These are phyloP conservation scores for Penicillium atrosanguineum DNA, from an alignment of 495 filamentous ascomycete species.

Conservation along the genomic window DNA sequence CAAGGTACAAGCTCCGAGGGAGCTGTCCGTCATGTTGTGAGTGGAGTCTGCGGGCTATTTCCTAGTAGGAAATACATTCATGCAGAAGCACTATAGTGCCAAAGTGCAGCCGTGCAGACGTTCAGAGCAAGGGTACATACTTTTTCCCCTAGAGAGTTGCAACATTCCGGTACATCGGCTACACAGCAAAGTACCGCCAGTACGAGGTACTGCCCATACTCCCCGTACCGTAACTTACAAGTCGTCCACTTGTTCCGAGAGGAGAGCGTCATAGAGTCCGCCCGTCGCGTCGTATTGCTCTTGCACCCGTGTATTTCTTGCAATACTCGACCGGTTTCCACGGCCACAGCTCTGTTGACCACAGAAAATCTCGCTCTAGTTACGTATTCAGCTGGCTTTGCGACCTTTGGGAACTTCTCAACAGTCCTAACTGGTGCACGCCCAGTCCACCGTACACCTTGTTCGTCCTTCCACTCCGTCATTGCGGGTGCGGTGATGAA, in stretches of 20 bases:
- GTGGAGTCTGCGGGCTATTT: constrained; percentile 1
- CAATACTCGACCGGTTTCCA: not conserved
- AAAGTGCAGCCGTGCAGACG: not conserved
- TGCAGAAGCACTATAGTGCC: not conserved
- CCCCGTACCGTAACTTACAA: constrained; percentile 18
- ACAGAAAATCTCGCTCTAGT: not conserved
- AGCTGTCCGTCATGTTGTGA: not conserved
- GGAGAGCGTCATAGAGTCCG: constrained; percentile 24
- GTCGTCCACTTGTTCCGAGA: constrained; percentile 21
- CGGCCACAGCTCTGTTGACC: not conserved
- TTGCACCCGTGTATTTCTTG: not conserved
- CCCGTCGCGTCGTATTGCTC: constrained; percentile 8
- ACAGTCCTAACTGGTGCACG: not conserved
- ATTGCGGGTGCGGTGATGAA: constrained; percentile 21
- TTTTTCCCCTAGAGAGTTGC: not conserved
- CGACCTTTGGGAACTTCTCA: not conserved
- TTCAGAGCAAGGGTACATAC: not conserved
- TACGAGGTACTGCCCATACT: not conserved
- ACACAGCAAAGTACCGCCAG: constrained; percentile 1
- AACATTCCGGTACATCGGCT: constrained; percentile 18
- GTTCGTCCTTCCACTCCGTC: constrained; percentile 12
- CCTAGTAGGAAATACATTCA: not conserved
- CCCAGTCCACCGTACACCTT: not conserved
- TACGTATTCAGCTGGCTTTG: constrained; percentile 1
- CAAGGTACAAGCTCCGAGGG: not conserved